Evolutionary conservation across 1,139 yeast genomes (phyloP), one percentile per base, ranked within the genome.

Genomic region (Zygoascus meyerae): DNA sequence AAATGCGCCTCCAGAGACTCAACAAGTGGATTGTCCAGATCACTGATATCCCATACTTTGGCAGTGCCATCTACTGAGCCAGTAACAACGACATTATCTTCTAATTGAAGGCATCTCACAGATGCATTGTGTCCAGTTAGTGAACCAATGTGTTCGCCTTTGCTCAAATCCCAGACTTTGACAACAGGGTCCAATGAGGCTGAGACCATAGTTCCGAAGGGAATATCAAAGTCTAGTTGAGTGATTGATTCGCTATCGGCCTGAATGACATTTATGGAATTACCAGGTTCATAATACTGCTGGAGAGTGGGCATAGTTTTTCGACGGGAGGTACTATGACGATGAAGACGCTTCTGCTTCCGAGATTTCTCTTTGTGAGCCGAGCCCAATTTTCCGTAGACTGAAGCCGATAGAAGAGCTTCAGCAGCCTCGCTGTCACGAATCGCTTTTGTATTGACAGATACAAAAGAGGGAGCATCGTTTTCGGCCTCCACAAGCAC

Each of bases 171-270:
- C 95, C 97, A 87, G 5, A 90, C 85, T 53, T 85, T 76, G 8
- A 87, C 85, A 1, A 87, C 81, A 61, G 82, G 86, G 64, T 87
- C 95, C 56, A 81, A 69, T 3, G 89, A 78, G 0, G 96, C 89
- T 11, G 92, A 77, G 2, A 89, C 92, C 64, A 82, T 61, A 1
- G 79, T 78, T 2, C 87, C 87, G 62, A 80, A 82, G 11, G 89
- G 89, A 35, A 74, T 69, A 58, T 82, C 86, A 60, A 82, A 81
- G 55, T 79, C 87, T 48, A 83, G 60, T 33, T 78, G 71, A 1
- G 77, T 73, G 18, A 83, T 68, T 2, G 73, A 54, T 42, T 73
- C 78, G 2, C 69, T 66, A 54, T 80, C 85, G 0, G 81, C 81
- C n/a, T 69, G 60, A 36, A 79, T 66, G n/a, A 70, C 62, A 36